phyloP scores from a whole-genome alignment of 73 alveolate genomes.

The Paramecium tetraurelia region DNA sequence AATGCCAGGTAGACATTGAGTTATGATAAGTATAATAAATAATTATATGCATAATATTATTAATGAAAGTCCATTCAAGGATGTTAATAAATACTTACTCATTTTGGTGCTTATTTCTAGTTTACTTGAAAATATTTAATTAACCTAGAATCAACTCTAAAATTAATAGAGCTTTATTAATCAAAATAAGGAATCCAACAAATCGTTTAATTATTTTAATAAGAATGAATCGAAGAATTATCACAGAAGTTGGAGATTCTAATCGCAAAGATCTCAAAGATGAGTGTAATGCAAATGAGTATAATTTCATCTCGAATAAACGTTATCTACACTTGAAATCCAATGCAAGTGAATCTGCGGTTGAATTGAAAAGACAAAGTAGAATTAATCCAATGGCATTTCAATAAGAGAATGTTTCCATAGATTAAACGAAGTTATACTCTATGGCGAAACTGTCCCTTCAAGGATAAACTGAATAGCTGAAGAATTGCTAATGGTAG shows the following conservation, averaged over 20 bases:
- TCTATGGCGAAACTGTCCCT: not conserved
- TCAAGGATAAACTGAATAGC: not conserved
- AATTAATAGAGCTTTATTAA: not conserved
- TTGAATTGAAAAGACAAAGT: not conserved
- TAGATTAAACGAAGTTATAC: not conserved
- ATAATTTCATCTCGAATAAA: not conserved
- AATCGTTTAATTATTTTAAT: not conserved
- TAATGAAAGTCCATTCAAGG: not conserved
- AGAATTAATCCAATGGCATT: not conserved
- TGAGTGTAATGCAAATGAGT: not conserved
- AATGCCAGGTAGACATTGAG: conserved; percentile 69
- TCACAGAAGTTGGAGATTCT: conserved; percentile 2
- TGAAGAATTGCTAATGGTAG: not conserved
- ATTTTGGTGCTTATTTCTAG: no score
- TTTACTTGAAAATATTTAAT: not conserved
- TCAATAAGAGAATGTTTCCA: not conserved
- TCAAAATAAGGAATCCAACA: not conserved
- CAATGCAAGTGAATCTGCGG: not conserved
- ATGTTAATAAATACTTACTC: no score
- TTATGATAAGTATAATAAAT: not conserved
- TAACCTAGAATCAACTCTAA: not conserved
- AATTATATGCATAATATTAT: not conserved
- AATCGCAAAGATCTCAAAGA: not conserved
- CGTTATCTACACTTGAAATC: not conserved
- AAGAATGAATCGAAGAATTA: not conserved